Conservation (phyloP, 1,139 yeast species). For the Williopsis jadinii region DNA sequence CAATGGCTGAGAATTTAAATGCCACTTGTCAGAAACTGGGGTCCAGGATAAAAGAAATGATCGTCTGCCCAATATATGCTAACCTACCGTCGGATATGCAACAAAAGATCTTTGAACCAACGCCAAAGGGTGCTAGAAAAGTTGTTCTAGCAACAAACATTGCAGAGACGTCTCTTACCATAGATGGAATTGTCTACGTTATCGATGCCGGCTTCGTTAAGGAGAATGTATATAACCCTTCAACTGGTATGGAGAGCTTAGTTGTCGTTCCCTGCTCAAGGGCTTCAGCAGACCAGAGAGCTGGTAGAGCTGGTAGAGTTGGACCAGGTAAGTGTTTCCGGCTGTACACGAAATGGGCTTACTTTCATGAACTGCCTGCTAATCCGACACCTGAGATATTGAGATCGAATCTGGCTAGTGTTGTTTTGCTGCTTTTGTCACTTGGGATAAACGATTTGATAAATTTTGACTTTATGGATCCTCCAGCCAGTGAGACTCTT, state of each 20-base stretch:
- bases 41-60: conserved; percentile 50
- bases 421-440: conserved; percentile 66
- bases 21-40: conserved; percentile 66
- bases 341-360: conserved; percentile 82
- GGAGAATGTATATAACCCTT: conserved; percentile 74
- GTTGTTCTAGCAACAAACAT: conserved; percentile 93
- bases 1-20: conserved; percentile 61
- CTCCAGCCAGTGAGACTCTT: conserved; percentile 68
- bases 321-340: conserved; percentile 96
- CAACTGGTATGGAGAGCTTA: conserved; percentile 85
- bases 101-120: conserved; percentile 75
- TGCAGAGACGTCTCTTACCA: conserved; percentile 95
- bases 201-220: conserved; percentile 93
- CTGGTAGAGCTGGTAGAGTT: conserved; percentile 96
- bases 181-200: conserved; percentile 84
- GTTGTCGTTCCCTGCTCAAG: conserved; percentile 82
- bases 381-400: conserved; percentile 87
- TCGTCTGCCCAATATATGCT: conserved; percentile 87
- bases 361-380: conserved; percentile 63
- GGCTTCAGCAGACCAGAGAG: conserved; percentile 94
- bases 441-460: conserved; percentile 78
- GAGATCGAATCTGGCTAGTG: conserved; percentile 71
- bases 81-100: conserved; percentile 84
- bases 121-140: conserved; percentile 72
- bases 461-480: conserved; percentile 83